These are phyloP conservation scores for Marasmius sp. DNA, from an alignment of 1,284 basidiomycete species.

Conservation along the genomic window DNA sequence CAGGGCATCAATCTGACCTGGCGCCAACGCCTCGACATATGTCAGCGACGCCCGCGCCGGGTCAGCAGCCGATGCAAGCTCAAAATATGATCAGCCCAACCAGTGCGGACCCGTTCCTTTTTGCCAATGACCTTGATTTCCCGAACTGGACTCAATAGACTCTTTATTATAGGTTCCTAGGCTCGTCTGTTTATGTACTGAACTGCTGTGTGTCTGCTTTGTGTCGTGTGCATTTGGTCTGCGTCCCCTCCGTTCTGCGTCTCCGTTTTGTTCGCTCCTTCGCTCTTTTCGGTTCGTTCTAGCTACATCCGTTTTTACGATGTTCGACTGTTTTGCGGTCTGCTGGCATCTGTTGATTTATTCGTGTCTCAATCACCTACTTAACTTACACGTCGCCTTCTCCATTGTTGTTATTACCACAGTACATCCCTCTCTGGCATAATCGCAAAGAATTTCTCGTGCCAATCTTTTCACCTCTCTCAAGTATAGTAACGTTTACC, in stretches of 20 bases:
- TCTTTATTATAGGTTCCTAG: constrained; percentile 18
- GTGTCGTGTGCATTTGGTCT: background rate
- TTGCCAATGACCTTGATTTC: constrained; percentile 45
- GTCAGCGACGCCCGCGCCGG: constrained; percentile 11
- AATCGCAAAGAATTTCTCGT: background rate
- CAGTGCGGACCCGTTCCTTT: constrained; percentile 14
- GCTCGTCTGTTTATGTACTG: constrained; percentile 7
- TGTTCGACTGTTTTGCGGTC: background rate
- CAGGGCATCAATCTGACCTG: constrained; percentile 18
- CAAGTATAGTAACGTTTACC: background rate
- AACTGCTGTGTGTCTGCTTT: background rate
- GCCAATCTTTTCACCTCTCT: background rate
- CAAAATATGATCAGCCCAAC: constrained; percentile 33
- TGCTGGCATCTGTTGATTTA: background rate
- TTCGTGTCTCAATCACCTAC: background rate
- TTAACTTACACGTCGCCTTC: background rate
- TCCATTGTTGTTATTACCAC: background rate
- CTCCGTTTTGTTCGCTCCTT: background rate
- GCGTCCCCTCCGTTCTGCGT: background rate
- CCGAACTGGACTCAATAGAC: constrained; percentile 43
- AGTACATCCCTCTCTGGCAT: background rate
- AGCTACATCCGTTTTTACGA: background rate
- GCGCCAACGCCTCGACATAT: constrained; percentile 13
- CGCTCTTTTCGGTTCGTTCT: background rate
- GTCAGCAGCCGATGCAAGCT: constrained; percentile 23